A percentile compares a stretch with the other conserved stretches of the same genome.
Conservation (phyloP, 2,329 filamentous ascomycete genomes). For the Ophiostoma quercus region DNA sequence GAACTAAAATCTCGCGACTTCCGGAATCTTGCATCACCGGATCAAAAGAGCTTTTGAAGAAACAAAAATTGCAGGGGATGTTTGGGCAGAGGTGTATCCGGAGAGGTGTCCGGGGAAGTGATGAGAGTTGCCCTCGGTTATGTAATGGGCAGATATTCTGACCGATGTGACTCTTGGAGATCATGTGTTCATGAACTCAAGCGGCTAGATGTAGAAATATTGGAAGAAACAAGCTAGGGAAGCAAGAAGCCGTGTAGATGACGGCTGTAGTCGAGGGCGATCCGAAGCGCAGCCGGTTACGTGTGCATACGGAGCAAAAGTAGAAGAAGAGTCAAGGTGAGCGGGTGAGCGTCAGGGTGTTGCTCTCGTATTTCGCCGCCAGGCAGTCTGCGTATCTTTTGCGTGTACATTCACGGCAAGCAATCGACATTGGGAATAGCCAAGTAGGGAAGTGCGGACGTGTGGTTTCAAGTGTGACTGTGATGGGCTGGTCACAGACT, state of each 20-base stretch:
- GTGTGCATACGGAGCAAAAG: neutral
- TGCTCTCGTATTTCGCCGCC: neutral
- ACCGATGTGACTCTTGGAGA: neutral
- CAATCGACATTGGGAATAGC: neutral
- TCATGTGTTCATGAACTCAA: neutral
- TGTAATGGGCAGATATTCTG: neutral
- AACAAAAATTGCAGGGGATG: neutral
- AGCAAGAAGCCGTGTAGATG: neutral
- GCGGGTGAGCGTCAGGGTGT: neutral
- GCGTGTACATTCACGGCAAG: neutral
- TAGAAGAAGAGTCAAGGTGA: neutral
- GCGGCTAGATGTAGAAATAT: neutral
- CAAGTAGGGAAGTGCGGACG: neutral
- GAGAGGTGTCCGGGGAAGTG: neutral
- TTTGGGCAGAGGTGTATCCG: neutral
- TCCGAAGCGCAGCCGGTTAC: conserved; percentile 5
- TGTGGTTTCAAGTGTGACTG: neutral
- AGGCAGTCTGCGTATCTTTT: neutral
- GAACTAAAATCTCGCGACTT: neutral
- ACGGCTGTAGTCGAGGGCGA: neutral
- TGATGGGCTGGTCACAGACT: neutral
- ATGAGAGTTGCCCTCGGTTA: neutral
- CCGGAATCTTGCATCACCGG: neutral
- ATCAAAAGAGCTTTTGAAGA: too few relatives aligned
- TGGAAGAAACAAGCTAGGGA: neutral